phyloP scores from a whole-genome alignment of 768 basidiomycete genomes.

The Lyophyllum decastes region DNA sequence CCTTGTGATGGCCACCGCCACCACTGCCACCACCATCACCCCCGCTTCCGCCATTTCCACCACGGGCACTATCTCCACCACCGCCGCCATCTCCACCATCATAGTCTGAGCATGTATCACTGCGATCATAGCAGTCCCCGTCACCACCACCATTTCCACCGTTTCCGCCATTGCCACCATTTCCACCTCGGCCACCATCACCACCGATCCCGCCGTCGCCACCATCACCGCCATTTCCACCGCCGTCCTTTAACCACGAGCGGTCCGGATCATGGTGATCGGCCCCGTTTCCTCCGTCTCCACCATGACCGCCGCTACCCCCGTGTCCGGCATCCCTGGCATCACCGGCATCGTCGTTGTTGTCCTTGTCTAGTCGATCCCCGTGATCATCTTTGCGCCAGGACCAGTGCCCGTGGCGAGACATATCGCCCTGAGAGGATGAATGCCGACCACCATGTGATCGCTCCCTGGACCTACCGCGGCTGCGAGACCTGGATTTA shows the following conservation, averaged over 20 bases:
- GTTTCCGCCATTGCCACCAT: background rate
- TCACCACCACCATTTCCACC: background rate
- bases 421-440: too few species aligned
- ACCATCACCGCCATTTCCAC: background rate
- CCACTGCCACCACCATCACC: background rate
- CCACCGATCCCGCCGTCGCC: background rate
- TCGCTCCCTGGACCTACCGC: background rate
- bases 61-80: background rate
- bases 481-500: background rate
- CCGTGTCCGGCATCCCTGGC: constrained; percentile 1
- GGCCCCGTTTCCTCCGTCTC: background rate
- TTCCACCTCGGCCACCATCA: background rate
- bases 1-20: background rate
- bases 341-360: background rate
- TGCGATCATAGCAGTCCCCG: background rate
- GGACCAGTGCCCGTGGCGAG: background rate
- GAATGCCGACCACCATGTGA: background rate
- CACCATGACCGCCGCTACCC: constrained; percentile 2
- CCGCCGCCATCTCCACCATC: background rate
- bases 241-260: background rate
- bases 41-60: background rate
- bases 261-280: background rate
- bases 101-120: too few species aligned
- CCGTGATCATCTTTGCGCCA: background rate
- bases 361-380: background rate